Evolutionary conservation across 805 yeast genomes (phyloP).

Genomic region (Starmerella sirachaensis): DNA sequence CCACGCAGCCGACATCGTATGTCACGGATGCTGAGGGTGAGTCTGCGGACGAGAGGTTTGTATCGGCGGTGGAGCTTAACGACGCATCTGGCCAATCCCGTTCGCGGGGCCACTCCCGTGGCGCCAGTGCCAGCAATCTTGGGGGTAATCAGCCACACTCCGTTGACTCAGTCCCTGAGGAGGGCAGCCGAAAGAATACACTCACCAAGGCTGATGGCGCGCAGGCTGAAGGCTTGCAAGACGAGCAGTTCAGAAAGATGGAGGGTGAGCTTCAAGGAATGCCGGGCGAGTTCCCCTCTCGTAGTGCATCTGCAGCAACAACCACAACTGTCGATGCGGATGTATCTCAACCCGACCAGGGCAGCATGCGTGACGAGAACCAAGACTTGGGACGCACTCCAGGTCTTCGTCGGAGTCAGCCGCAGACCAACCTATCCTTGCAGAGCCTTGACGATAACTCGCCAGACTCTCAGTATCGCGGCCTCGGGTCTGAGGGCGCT

Average conservation of each 20-base stretch:
- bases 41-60: constrained; percentile 13
- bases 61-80: constrained; percentile 14
- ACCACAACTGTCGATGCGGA: not conserved
- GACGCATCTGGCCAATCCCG: not conserved
- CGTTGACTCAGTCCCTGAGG: not conserved
- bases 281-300: constrained; percentile 15
- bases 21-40: constrained; percentile 12
- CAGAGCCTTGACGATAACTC: constrained; percentile 7
- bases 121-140: not conserved
- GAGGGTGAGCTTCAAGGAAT: constrained; percentile 14
- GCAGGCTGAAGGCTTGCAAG: not conserved
- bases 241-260: constrained; percentile 4
- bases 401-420: constrained; percentile 19
- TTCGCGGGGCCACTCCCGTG: constrained; percentile 9
- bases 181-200: constrained; percentile 1
- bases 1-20: constrained; percentile 11
- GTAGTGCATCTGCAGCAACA: not conserved
- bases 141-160: not conserved
- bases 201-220: constrained; percentile 1
- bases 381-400: not conserved
- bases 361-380: too few species aligned
- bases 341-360: too few species aligned
- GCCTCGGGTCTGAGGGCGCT: not conserved
- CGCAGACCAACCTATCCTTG: constrained; percentile 18
- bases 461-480: not conserved